Percentiles rank a stretch among this genome's conserved stretches.
Conservation (phyloP, 2,329 filamentous ascomycete species). For the Colletotrichum sp. region DNA sequence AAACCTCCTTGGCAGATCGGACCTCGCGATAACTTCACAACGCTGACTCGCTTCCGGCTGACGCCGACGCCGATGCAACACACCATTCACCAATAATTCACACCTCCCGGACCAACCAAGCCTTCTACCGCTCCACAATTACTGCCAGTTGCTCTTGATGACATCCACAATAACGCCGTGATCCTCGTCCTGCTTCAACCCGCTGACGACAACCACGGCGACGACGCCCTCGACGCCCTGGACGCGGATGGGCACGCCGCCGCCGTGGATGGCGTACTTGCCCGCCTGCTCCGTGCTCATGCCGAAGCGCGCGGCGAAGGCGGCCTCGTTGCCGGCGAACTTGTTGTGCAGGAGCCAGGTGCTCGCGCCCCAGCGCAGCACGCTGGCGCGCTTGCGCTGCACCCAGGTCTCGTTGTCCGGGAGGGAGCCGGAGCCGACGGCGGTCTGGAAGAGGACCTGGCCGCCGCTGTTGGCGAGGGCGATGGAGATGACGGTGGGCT, state of each 20-base stretch:
- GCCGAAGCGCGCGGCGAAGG: slow-evolving; percentile 69
- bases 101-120: background rate
- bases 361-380: slow-evolving; percentile 71
- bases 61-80: background rate
- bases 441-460: slow-evolving; percentile 73
- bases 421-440: slow-evolving; percentile 68
- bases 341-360: slow-evolving; percentile 77
- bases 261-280: slow-evolving; percentile 79
- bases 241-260: slow-evolving; percentile 75
- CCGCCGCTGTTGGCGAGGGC: slow-evolving; percentile 54
- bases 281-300: slow-evolving; percentile 60
- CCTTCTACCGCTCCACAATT: background rate
- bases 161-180: slow-evolving; percentile 78
- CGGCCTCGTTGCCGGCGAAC: slow-evolving; percentile 65
- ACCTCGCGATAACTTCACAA: background rate
- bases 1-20: background rate
- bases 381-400: slow-evolving; percentile 72
- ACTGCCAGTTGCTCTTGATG: slow-evolving; percentile 56
- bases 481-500: slow-evolving; percentile 67
- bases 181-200: slow-evolving; percentile 78
- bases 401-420: slow-evolving; percentile 79
- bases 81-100: background rate
- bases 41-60: background rate
- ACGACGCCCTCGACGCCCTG: slow-evolving; percentile 77
- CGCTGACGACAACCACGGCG: slow-evolving; percentile 77